phyloP scores from a whole-genome alignment of 139 green algal genomes.

The Tetratostichococcus sp. region DNA sequence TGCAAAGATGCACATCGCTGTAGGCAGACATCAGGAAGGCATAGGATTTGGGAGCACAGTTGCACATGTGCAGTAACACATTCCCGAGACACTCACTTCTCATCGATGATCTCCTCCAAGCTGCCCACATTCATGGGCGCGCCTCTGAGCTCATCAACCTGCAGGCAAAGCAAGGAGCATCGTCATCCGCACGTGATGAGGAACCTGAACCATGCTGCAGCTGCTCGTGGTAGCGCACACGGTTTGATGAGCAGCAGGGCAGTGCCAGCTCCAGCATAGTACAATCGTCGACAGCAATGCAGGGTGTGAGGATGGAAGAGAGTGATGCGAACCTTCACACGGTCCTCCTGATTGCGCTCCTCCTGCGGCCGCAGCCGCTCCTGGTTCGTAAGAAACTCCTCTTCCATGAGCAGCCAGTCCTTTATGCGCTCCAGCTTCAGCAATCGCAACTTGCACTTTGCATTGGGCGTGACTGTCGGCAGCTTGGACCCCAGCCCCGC shows the following conservation, averaged over 20 bases:
- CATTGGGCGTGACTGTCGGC: constrained; percentile 83
- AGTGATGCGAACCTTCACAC: constrained; percentile 57
- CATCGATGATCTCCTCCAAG: constrained; percentile 99
- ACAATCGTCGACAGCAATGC: background rate
- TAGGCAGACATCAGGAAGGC: too few species aligned
- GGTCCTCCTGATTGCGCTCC: constrained; percentile 91
- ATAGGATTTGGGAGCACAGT: background rate
- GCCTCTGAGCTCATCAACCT: constrained; percentile 95
- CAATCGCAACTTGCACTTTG: constrained; percentile 93
- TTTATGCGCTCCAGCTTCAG: constrained; percentile 98
- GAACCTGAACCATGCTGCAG: too few species aligned
- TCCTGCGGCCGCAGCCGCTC: constrained; percentile 88
- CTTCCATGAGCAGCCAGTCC: constrained; percentile 99
- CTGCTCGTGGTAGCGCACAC: too few species aligned
- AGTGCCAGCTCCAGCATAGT: too few species aligned
- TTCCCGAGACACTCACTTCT: constrained; percentile 74
- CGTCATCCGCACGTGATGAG: too few species aligned
- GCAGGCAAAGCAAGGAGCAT: background rate
- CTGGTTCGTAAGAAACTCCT: constrained; percentile 97
- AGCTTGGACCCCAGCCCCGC: constrained; percentile 74
- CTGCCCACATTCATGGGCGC: constrained; percentile 90
- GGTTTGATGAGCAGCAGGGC: too few species aligned
- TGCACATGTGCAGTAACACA: background rate
- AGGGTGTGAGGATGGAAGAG: background rate
- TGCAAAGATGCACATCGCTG: too few species aligned